Evolutionary conservation across 148 eudicot species (phyloP), one percentile per base, ranked within the genome.

Genomic region (Spergularia bocconei): DNA sequence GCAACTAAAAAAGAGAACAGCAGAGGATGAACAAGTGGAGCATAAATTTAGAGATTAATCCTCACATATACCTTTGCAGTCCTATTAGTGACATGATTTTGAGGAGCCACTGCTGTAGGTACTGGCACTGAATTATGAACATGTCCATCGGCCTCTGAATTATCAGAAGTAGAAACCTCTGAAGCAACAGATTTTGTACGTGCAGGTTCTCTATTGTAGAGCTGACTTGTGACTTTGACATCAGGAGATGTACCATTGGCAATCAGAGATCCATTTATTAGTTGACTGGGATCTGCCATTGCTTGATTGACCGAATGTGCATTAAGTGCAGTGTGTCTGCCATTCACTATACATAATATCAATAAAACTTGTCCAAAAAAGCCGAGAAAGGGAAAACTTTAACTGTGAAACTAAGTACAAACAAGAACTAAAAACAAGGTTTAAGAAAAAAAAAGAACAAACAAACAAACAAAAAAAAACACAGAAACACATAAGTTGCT

Each of bases 11-110:
- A 20, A 66, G 25, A 66, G 53, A 29, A 9, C 70, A 41, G 21
- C 20, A 66, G 2, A 65, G 50, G 25, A 63, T 63, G 33, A 21
- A 64, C 63, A 52, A 48, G 56, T 21, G 72, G 25, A 67, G 47
- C 29, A 52, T 39, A 20, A 64, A n/a, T 39, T 39, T n/a, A 65
- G 20, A 23, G 12, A 11, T 20, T 14, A 55, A 58, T 55, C 48
- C 57, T 17, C 16, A 63, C n/a, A 54, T 76, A 71, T 85, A 93
- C 97, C 95, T 90, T 90, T n/a, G 79, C 75, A 68, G 78, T 74
- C 67, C 53, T 78, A 48, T 77, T 84, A 36, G 69, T 51, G 63
- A 67, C 82, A 55, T 86, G 79, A 51, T 72, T 69, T 81, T 82
- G 87, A 58, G 85, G 73, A 86, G 78, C 77, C 70, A 70, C 71